These are phyloP conservation scores for Chaetomium strumarium DNA, from an alignment of 2,329 filamentous ascomycete species.

Conservation along the genomic window DNA sequence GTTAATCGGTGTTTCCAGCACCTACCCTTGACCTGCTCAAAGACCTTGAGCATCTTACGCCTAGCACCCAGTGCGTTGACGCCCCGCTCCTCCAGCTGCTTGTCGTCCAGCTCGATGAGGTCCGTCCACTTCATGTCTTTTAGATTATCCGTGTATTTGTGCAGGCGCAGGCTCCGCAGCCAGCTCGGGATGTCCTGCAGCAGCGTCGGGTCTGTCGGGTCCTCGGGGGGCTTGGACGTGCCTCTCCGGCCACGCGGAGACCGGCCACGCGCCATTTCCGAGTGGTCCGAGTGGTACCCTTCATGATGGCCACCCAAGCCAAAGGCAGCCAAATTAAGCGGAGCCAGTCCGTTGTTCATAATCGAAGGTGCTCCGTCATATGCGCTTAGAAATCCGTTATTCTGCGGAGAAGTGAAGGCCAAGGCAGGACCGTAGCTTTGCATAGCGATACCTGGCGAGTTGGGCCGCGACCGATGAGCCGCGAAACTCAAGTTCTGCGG, in stretches of 20 bases:
- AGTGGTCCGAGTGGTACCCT: constrained; percentile 90
- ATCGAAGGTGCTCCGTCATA: constrained; percentile 74
- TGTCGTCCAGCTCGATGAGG: constrained; percentile 84
- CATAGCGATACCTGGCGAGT: constrained; percentile 80
- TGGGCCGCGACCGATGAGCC: constrained; percentile 76
- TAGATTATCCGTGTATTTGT: constrained; percentile 98
- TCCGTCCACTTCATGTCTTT: constrained; percentile 98
- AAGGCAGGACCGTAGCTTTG: constrained; percentile 62
- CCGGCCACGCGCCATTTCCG: constrained; percentile 81
- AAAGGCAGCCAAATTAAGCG: constrained; percentile 67
- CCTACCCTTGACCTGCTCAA: constrained; percentile 84
- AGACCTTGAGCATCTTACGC: constrained; percentile 98
- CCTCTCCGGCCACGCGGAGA: constrained; percentile 89
- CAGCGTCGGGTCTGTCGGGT: constrained; percentile 84
- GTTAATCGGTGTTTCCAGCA: neutral
- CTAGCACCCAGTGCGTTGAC: constrained; percentile 92
- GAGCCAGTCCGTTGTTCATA: constrained; percentile 61
- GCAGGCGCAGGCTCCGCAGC: constrained; percentile 87
- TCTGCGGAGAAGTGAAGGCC: constrained; percentile 80
- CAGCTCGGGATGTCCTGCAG: constrained; percentile 94
- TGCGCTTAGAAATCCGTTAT: constrained; percentile 87
- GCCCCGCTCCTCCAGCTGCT: constrained; percentile 83
- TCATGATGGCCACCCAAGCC: constrained; percentile 64
- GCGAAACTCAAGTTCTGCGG: constrained; percentile 48
- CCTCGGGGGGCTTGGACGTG: constrained; percentile 95